phyloP scores from a whole-genome alignment of 2,329 filamentous ascomycete genomes.

The Cladosporium sp. region DNA sequence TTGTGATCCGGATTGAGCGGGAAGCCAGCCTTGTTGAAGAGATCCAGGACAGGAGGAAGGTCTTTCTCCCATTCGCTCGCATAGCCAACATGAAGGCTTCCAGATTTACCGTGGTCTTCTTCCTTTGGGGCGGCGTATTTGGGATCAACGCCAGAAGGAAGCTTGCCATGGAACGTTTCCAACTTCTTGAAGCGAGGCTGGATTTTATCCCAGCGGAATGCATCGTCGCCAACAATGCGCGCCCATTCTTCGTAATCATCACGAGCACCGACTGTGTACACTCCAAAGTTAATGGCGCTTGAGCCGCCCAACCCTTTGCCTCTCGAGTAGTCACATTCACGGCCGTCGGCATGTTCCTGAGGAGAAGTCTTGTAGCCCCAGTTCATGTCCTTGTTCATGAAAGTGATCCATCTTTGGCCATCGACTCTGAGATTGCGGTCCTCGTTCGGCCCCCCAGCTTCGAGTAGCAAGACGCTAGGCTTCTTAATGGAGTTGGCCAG shows the following conservation, averaged over 20 bases:
- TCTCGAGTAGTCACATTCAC: conserved; percentile 44
- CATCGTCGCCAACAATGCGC: conserved; percentile 54
- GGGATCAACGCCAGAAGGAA: not conserved
- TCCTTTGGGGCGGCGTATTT: conserved; percentile 8
- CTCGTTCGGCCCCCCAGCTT: conserved; percentile 57
- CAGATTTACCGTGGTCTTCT: not conserved
- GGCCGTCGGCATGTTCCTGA: conserved; percentile 37
- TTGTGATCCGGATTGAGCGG: conserved; percentile 58
- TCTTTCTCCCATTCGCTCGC: conserved; percentile 34
- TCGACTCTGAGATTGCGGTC: conserved; percentile 28
- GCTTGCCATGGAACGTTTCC: conserved; percentile 52
- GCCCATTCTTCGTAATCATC: conserved; percentile 67
- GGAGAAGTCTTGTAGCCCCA: conserved; percentile 49
- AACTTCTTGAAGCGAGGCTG: conserved; percentile 53
- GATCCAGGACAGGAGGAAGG: conserved; percentile 37
- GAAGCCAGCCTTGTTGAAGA: conserved; percentile 48
- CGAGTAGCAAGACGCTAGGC: conserved; percentile 60
- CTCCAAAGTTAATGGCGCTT: conserved; percentile 46
- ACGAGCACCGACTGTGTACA: conserved; percentile 55
- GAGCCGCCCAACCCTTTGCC: conserved; percentile 51
- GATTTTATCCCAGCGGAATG: conserved; percentile 57
- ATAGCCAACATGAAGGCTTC: conserved; percentile 5
- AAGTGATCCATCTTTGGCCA: conserved; percentile 57
- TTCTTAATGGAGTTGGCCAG: conserved; percentile 50
- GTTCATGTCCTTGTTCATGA: conserved; percentile 52